Conservation (phyloP, 2,329 filamentous ascomycete species). For the Fusarium duplospermum region DNA sequence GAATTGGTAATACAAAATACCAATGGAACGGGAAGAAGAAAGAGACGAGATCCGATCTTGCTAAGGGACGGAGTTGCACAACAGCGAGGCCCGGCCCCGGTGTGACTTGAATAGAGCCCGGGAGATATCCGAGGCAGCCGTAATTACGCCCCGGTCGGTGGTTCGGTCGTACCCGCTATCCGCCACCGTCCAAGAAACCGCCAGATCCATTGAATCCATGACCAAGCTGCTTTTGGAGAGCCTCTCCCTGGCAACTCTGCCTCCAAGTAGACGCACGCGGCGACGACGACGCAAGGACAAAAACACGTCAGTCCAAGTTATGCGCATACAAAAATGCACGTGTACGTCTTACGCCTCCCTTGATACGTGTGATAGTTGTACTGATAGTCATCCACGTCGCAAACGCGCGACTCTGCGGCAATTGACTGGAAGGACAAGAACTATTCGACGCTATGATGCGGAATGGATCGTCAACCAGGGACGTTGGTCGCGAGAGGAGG, state of each 20-base stretch:
- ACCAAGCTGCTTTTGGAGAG: not conserved
- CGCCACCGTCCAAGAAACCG: constrained; percentile 7
- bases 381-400: not conserved
- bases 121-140: constrained; percentile 38
- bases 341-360: not conserved
- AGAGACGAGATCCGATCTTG: constrained; percentile 14
- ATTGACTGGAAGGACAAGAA: constrained; percentile 6
- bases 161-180: constrained; percentile 29
- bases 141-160: constrained; percentile 42
- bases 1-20: constrained; percentile 20
- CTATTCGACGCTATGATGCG: constrained; percentile 14
- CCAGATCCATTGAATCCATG: not conserved
- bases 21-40: not conserved
- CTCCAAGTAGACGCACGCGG: not conserved
- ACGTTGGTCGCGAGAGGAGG: constrained; percentile 12
- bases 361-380: not conserved
- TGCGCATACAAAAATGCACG: not conserved
- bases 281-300: not conserved
- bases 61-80: constrained; percentile 17
- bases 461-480: constrained; percentile 35
- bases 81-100: not conserved
- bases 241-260: not conserved
- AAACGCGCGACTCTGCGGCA: constrained; percentile 6
- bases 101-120: constrained; percentile 3
- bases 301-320: constrained; percentile 4